Percentiles rank a stretch among this genome's conserved stretches.
These are phyloP conservation scores for Curvularia sp. DNA, from an alignment of 2,329 filamentous ascomycete genomes.

Conservation along the genomic window DNA sequence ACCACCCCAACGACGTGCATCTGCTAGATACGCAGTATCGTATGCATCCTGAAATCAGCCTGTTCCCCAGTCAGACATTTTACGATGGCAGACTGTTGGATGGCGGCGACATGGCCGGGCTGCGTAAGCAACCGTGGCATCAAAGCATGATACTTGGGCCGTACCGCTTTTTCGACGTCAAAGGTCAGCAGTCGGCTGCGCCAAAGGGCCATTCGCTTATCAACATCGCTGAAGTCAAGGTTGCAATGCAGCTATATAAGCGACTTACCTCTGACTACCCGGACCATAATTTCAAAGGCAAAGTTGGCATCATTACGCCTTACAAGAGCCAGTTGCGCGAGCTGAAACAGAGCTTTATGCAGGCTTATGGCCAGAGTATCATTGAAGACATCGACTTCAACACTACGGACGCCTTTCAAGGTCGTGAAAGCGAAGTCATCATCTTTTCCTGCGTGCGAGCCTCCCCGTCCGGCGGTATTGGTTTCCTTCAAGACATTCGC, in stretches of 20 bases:
- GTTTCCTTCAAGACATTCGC: slow-evolving; percentile 96
- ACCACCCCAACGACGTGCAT: slow-evolving; percentile 86
- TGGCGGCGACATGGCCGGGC: slow-evolving; percentile 78
- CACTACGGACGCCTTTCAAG: slow-evolving; percentile 97
- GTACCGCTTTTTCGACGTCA: slow-evolving; percentile 96
- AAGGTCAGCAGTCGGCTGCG: slow-evolving; percentile 84
- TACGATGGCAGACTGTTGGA: slow-evolving; percentile 89
- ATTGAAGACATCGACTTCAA: slow-evolving; percentile 91
- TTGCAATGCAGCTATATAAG: slow-evolving; percentile 84
- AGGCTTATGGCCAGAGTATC: slow-evolving; percentile 76
- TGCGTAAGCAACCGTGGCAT: slow-evolving; percentile 87
- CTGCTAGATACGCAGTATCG: slow-evolving; percentile 97
- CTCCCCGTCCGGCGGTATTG: slow-evolving; percentile 89
- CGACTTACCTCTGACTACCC: slow-evolving; percentile 76
- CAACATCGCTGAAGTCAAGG: slow-evolving; percentile 84
- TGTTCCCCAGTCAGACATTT: slow-evolving; percentile 88
- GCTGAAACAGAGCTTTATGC: slow-evolving; percentile 76
- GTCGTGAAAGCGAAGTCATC: slow-evolving; percentile 95
- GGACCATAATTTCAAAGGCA: slow-evolving; percentile 73
- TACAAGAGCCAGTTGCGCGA: slow-evolving; percentile 93
- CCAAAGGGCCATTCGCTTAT: slow-evolving; percentile 85
- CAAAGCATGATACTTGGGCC: slow-evolving; percentile 79
- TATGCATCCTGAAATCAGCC: slow-evolving; percentile 97
- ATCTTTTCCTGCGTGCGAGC: slow-evolving; percentile 99
- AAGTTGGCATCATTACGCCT: slow-evolving; percentile 96